phyloP scores from a whole-genome alignment of 345 rosid genomes.

The Citrus reticulata region DNA sequence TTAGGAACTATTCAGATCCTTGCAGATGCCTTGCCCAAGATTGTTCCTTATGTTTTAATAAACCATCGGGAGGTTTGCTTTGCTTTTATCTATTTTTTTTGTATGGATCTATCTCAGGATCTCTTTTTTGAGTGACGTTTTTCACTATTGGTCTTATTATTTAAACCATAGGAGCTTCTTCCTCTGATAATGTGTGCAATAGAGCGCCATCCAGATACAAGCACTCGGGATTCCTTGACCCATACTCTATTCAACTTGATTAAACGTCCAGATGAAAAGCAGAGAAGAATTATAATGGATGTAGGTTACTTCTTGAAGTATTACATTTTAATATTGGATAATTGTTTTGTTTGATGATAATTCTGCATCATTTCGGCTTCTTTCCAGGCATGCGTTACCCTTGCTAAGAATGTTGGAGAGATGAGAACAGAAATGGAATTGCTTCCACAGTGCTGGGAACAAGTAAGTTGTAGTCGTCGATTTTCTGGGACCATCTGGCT shows the following conservation, averaged over 20 bases:
- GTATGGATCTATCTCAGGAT: not conserved
- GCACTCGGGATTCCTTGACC: constrained; percentile 84
- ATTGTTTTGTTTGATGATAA: constrained; percentile 16
- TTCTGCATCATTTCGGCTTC: constrained; percentile 21
- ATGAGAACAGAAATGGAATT: constrained; percentile 97
- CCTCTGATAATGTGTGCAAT: constrained; percentile 99
- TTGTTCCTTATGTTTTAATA: constrained; percentile 96
- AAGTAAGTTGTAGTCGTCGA: constrained; percentile 47
- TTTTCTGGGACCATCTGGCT: constrained; percentile 19
- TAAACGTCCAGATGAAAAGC: constrained; percentile 97
- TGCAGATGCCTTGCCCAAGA: constrained; percentile 94
- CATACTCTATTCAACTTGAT: constrained; percentile 91
- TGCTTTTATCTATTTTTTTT: not conserved
- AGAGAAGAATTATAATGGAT: constrained; percentile 92
- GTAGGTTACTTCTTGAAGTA: constrained; percentile 46
- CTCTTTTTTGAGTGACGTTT: constrained; percentile 2
- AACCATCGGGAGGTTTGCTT: constrained; percentile 89
- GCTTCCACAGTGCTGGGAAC: constrained; percentile 99
- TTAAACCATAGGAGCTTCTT: constrained; percentile 71
- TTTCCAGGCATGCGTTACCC: constrained; percentile 88
- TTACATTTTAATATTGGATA: constrained; percentile 8
- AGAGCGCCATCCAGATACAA: constrained; percentile 87
- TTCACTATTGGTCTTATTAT: constrained; percentile 12
- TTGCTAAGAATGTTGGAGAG: constrained; percentile 93
- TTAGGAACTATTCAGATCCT: constrained; percentile 89